Evolutionary conservation across 2,329 filamentous ascomycete species (phyloP).

Genomic region (Fusarium pseudocircinatum): DNA sequence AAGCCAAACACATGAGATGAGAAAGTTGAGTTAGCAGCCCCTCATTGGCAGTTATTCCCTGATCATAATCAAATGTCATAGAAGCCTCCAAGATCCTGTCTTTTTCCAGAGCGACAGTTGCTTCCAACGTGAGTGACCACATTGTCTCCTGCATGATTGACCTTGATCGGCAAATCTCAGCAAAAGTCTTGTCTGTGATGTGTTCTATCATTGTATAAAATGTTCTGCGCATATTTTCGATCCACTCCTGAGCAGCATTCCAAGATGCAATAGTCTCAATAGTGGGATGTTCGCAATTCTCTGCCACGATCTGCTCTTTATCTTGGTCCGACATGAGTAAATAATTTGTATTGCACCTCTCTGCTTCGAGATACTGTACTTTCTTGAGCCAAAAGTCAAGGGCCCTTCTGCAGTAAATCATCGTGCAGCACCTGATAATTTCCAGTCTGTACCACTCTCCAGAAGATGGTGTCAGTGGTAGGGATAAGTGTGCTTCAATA

Average conservation of each 20-base stretch:
- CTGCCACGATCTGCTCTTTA: accelerated
- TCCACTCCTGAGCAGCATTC: accelerated
- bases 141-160: not conserved
- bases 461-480: not conserved
- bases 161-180: not conserved
- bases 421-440: not conserved
- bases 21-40: not conserved
- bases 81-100: accelerated
- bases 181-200: accelerated
- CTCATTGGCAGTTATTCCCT: accelerated
- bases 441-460: not conserved
- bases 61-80: accelerated
- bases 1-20: not conserved
- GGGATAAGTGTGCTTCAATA: not conserved
- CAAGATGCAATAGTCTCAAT: accelerated
- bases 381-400: not conserved
- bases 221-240: accelerated
- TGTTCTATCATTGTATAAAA: not conserved
- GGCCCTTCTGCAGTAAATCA: not conserved
- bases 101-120: accelerated
- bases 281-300: not conserved
- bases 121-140: not conserved
- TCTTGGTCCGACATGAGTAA: accelerated
- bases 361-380: not conserved
- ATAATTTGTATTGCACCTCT: accelerated